Evolutionary conservation across 2,329 filamentous ascomycete genomes (phyloP), one percentile per base, ranked within the genome.

Genomic region (Ophiocordyceps camponoti-floridani): DNA sequence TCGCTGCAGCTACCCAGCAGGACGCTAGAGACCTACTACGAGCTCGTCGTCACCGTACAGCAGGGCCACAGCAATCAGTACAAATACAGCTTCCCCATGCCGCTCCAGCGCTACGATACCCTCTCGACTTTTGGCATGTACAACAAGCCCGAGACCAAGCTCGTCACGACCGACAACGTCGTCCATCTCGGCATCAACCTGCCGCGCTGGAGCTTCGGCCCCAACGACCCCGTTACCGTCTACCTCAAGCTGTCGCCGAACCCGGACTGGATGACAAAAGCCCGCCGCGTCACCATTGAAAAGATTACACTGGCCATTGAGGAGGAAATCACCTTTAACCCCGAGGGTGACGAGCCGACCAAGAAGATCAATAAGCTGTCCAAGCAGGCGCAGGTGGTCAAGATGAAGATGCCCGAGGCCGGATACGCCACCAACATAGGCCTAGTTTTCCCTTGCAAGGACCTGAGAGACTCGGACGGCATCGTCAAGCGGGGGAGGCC

Each of bases 101-200:
- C 89, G 1, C 77, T 98, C 53, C 79, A 85, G 52, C 75, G 91
- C 58, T 98, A 96, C 66, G 91, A 98, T 62, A 98, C 89, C 1
- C 70, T 98, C 43, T 95, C 88, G 40, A 96, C 91, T 1, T 98
- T 98, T 65, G 91, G 91, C 63, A 96, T 96, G 91, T 98, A 96
- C 69, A 96, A 96, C 64, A 82, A 87, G 45, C 89, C 88, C 14
- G 89, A 95, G 62, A 83, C 82, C 47, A 85, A 86, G 46, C 82
- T 93, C 55, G 77, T 80, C 48, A 84, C 87, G 30, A 78, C 83
- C 44, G 91, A 96, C 65, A 91, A 94, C 61, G 68, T 96, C 45
- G 85, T 96, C 48, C 93, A 86, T 9, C 68, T 96, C 45, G 86
- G 84, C 41, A 94, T 95, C 52, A 94, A 87, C 48, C 69, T 98